Conservation (phyloP, 208 protist genomes). For the Acanthamoeba royreba region DNA sequence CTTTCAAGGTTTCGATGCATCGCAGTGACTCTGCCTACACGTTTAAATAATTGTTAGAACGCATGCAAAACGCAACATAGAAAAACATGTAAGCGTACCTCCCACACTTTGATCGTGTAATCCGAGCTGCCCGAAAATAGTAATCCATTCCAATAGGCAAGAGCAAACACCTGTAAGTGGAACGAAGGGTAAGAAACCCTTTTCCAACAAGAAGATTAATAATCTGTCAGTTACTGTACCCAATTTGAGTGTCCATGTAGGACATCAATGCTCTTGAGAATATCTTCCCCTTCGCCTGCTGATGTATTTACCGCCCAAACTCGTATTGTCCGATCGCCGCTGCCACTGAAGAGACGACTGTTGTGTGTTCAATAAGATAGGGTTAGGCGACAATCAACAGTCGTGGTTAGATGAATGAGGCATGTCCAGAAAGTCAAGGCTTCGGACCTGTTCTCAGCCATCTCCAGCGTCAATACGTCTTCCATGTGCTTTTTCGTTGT, state of each 20-base stretch:
- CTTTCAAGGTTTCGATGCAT: constrained; percentile 18
- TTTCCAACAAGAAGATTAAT: neutral
- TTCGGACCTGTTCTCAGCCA: neutral
- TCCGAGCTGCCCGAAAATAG: constrained; percentile 18
- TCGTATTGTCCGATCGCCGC: neutral
- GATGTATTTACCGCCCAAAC: neutral
- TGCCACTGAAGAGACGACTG: constrained; percentile 6
- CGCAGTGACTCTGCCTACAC: neutral
- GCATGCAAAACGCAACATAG: neutral
- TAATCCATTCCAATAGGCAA: constrained; percentile 3
- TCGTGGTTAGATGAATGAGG: neutral
- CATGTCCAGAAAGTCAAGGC: neutral
- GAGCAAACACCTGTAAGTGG: neutral
- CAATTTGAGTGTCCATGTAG: neutral
- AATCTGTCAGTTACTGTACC: too few species aligned
- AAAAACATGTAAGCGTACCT: neutral
- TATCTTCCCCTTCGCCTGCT: neutral
- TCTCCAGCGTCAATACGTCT: neutral
- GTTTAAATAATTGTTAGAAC: neutral
- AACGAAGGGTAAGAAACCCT: neutral
- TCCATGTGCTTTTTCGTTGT: constrained; percentile 1
- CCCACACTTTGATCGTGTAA: constrained; percentile 35
- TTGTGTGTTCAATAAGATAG: neutral
- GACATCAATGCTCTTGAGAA: neutral
- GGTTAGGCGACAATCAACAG: neutral